Evolutionary conservation across 495 filamentous ascomycete genomes (phyloP).

Genomic region (Friedmanniomyces endolithicus): DNA sequence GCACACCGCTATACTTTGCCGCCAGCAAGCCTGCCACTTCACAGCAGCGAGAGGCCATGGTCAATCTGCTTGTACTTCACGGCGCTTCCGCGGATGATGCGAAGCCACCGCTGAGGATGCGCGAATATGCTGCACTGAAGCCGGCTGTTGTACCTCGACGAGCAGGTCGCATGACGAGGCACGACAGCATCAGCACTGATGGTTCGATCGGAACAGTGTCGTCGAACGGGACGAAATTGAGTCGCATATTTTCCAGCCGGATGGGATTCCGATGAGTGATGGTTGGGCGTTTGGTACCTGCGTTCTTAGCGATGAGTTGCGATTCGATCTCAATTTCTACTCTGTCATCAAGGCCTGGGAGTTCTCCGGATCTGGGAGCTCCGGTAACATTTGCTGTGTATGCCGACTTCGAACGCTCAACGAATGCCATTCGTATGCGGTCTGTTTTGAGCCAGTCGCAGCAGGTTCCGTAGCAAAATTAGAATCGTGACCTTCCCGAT

Average conservation of each 20-base stretch:
- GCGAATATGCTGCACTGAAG: constrained; percentile 10
- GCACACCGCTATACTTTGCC: constrained; percentile 6
- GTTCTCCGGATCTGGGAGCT: too few species aligned
- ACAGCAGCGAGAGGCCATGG: constrained; percentile 3
- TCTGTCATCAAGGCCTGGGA: neutral
- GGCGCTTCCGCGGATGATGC: neutral
- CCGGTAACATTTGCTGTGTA: too few species aligned
- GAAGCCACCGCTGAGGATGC: neutral
- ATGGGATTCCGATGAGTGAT: neutral
- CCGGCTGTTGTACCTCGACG: neutral
- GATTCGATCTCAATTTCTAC: neutral
- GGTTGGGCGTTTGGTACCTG: too few species aligned
- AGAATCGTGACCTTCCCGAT: constrained; percentile 97
- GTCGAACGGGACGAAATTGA: neutral
- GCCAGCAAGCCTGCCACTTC: constrained; percentile 4
- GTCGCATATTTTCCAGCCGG: neutral
- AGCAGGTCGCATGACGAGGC: neutral
- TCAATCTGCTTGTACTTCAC: constrained; percentile 7
- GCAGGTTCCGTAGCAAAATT: constrained; percentile 73
- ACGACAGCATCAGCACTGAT: constrained; percentile 6
- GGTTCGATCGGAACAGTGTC: constrained; percentile 2
- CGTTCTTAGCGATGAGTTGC: neutral
- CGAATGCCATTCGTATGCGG: neutral
- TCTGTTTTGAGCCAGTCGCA: constrained; percentile 30
- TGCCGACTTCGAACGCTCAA: neutral